These are phyloP conservation scores for Tuber magnatum DNA, from an alignment of 495 filamentous ascomycete genomes.

Conservation along the genomic window DNA sequence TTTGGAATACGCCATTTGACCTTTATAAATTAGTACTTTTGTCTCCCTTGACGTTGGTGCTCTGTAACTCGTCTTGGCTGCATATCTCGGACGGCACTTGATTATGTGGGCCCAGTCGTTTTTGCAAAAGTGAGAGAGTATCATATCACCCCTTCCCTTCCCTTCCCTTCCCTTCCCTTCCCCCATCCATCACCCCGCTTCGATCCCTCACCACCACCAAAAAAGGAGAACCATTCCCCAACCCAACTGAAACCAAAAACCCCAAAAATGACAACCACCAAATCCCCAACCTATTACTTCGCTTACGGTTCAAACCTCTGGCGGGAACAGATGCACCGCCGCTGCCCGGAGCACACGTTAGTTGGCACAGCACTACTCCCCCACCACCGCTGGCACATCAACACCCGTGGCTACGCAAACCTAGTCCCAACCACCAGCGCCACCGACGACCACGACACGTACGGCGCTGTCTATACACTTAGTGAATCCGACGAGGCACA, in stretches of 20 bases:
- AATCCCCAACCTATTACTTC: constrained; percentile 51
- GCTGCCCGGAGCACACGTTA: constrained; percentile 52
- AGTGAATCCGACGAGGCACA: constrained; percentile 44
- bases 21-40: too few species aligned
- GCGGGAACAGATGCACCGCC: constrained; percentile 55
- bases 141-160: background rate
- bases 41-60: too few species aligned
- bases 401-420: constrained; percentile 62
- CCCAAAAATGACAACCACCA: background rate
- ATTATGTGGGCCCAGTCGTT: too few species aligned
- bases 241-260: background rate
- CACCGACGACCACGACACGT: constrained; percentile 40
- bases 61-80: too few species aligned
- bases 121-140: too few species aligned
- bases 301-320: constrained; percentile 70
- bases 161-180: too few species aligned
- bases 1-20: too few species aligned
- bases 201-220: background rate
- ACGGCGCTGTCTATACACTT: constrained; percentile 52
- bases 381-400: constrained; percentile 60
- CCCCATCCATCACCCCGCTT: background rate
- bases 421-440: constrained; percentile 46
- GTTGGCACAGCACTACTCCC: constrained; percentile 48
- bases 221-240: background rate
- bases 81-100: too few species aligned